A percentile compares a stretch with the other conserved stretches of the same genome.
These are phyloP conservation scores for Dipsacomyces acuminosporus DNA, from an alignment of 371 early-diverging fungal species.

Conservation along the genomic window DNA sequence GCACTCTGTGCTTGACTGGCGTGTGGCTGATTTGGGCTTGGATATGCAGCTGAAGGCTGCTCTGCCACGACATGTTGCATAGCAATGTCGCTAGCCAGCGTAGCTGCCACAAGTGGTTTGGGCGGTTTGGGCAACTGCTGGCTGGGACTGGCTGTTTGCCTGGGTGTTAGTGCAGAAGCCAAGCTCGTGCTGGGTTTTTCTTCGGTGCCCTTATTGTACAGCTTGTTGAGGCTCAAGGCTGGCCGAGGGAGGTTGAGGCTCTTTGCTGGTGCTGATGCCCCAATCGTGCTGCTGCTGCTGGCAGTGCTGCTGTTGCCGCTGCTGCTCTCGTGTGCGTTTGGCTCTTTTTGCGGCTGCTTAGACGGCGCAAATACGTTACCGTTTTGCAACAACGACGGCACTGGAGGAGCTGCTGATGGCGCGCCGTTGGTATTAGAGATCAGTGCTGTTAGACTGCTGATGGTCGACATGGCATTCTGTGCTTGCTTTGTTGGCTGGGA, in stretches of 20 bases:
- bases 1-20: not conserved
- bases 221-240: constrained; percentile 5
- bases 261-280: no score
- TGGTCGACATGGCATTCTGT: constrained; percentile 21
- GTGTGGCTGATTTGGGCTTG: not conserved
- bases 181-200: not conserved
- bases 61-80: no score
- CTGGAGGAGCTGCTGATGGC: no score
- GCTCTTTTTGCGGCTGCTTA: no score
- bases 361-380: no score
- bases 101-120: no score
- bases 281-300: constrained; percentile 2
- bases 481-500: constrained; percentile 7
- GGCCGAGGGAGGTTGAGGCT: constrained; percentile 12
- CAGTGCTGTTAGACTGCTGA: constrained; percentile 21
- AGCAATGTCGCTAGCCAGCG: no score
- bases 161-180: no score
- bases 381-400: no score
- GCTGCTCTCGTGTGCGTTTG: not conserved
- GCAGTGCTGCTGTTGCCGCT: not conserved
- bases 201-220: constrained; percentile 5
- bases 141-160: no score
- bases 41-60: constrained; percentile 1
- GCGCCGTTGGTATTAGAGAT: constrained; percentile 3
- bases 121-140: no score